Evolutionary conservation across 2,329 filamentous ascomycete species (phyloP).

Genomic region (Gremmenia infestans): DNA sequence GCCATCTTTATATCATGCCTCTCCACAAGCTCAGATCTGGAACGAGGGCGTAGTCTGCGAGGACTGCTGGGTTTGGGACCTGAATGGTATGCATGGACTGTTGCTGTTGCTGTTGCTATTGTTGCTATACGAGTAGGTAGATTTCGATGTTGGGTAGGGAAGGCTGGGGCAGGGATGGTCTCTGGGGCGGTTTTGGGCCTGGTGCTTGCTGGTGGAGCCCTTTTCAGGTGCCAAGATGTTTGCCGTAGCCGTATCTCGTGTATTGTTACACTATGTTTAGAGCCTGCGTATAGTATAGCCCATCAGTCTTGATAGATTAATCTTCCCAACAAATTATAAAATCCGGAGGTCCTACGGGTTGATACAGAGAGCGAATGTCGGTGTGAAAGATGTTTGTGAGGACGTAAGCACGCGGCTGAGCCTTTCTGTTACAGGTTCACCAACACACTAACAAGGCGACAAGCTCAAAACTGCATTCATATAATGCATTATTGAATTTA

Average conservation of each 20-base stretch:
- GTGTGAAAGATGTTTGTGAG: neutral
- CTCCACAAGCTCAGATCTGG: conserved; percentile 10
- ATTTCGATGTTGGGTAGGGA: neutral
- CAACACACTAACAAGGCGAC: neutral
- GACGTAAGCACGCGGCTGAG: neutral
- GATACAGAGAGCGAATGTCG: neutral
- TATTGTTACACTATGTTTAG: neutral
- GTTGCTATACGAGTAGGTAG: neutral
- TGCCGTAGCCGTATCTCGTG: neutral
- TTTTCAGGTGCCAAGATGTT: neutral
- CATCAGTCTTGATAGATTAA: neutral
- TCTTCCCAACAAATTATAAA: neutral
- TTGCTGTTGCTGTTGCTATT: neutral
- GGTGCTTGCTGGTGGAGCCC: neutral
- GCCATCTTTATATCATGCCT: conserved; percentile 8
- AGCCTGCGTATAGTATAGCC: neutral
- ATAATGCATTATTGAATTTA: too few species aligned
- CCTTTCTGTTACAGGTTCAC: neutral
- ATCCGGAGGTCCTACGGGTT: neutral
- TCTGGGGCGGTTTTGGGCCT: neutral
- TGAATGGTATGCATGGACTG: conserved; percentile 9
- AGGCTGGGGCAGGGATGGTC: neutral
- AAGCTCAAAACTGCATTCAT: too few species aligned
- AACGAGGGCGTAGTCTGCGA: conserved; percentile 7
- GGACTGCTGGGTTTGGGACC: conserved; percentile 6